Base-by-base conservation (phyloP, 495 filamentous ascomycete genomes). In the Penicillium steckii region DNA sequence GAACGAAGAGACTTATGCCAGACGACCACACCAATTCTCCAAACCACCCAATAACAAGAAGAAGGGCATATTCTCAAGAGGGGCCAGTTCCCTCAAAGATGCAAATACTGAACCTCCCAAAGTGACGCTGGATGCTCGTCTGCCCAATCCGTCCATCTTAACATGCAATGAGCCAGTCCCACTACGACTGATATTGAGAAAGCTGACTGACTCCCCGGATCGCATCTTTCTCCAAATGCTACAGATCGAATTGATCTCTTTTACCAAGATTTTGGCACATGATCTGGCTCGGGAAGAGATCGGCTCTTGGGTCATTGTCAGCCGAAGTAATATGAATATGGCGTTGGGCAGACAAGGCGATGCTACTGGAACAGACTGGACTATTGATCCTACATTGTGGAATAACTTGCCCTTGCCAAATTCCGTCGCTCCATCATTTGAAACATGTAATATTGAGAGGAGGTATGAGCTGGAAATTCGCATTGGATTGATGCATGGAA, bases 81-180 rank as follows among this genome's bases (percentile, higher is more conserved):
- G 46, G 15, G 72, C 69, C 8, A 65, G 50, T 10, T 41, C 55
- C 19, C 46, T 67, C 24, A 52, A 50, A 43, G 65, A 67, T 19
- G 18, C 23, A 21, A 46, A 57, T 4, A 26, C 52, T 2, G 59
- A 72, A 17, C 68, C 79, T 40, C 82, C 82, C 0, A 71, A 70
- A 4, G 73, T 90, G 32, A 75, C 72, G 13, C 81, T 96, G 27
- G 93, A 96, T 61, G 85, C 87, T 4, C 81, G 93, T 4, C 72
- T 98, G 26, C 94, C 94, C 0, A 87, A 92, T 65, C 94, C 94
- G 3, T 80, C 91, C 3, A 90, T 96, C 35, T 66, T 97, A 21
- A 96, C 91, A 0, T 96, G 93, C 71, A 91, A 91, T 63, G 79
- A 91, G 50, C 83, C 89, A 0, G 63, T 98, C 4, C 91, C 94